Evolutionary conservation across 75 land plant genomes (phyloP).

Genomic region (Selaginella tamariscina): DNA sequence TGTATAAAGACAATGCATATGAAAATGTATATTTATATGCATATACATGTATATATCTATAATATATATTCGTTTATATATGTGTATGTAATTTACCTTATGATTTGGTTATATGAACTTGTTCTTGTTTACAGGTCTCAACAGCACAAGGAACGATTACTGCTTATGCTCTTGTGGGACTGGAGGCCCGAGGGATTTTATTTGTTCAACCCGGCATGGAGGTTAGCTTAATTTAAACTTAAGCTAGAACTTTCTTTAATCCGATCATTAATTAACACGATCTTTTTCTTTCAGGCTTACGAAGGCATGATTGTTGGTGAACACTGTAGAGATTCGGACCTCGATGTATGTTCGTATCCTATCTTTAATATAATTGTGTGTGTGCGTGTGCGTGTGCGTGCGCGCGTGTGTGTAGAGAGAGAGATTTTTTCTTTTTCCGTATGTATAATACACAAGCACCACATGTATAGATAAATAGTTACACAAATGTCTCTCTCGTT

Average conservation of each 20-base stretch:
- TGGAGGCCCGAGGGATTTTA: slow-evolving; percentile 83
- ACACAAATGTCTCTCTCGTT: no score
- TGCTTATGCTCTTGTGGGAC: slow-evolving; percentile 69
- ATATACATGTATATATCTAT: no score
- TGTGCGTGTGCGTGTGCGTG: no score
- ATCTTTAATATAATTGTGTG: neutral
- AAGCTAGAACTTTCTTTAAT: neutral
- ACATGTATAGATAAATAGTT: no score
- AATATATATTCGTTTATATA: no score
- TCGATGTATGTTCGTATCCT: slow-evolving; percentile 48
- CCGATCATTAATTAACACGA: no score
- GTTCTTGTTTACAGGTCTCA: slow-evolving; percentile 46
- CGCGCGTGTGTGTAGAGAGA: no score
- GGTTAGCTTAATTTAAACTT: slow-evolving; percentile 24
- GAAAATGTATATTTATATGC: no score
- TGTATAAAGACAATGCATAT: no score
- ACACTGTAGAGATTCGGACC: slow-evolving; percentile 87
- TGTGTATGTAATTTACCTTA: neutral
- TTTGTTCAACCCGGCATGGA: slow-evolving; percentile 90
- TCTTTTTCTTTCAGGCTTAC: slow-evolving; percentile 85
- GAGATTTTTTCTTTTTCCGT: no score
- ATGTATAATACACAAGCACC: no score
- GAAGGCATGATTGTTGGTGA: slow-evolving; percentile 99
- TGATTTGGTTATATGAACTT: neutral
- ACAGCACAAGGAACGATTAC: slow-evolving; percentile 70